Percentiles rank a stretch among this genome's conserved stretches.
Evolutionary conservation across 192 early-diverging fungal genomes (phyloP).

Genomic region (Coemansia sp.): DNA sequence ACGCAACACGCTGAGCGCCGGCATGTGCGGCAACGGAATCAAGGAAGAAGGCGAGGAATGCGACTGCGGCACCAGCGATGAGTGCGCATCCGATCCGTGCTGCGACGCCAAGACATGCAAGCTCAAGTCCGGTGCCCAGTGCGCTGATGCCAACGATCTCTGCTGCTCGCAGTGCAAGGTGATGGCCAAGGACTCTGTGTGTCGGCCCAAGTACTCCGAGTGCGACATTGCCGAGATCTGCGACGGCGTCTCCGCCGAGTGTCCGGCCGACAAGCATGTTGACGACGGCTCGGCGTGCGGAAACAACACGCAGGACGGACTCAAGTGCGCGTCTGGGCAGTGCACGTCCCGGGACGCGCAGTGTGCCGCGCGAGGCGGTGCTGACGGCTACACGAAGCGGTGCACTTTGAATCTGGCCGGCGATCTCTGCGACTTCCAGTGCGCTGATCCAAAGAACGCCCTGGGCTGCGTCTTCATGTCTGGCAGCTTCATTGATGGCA

Average conservation of each 20-base stretch:
- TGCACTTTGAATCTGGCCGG: constrained; percentile 58
- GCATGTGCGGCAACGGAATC: constrained; percentile 95
- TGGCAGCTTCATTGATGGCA: constrained; percentile 69
- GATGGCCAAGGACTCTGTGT: constrained; percentile 59
- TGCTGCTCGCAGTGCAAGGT: constrained; percentile 80
- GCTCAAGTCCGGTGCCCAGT: constrained; percentile 71
- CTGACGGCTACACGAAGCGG: constrained; percentile 55
- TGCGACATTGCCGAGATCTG: constrained; percentile 85
- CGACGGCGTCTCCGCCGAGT: constrained; percentile 67
- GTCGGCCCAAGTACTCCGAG: constrained; percentile 70
- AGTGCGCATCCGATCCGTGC: constrained; percentile 78
- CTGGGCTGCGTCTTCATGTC: constrained; percentile 59
- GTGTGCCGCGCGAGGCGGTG: constrained; percentile 60
- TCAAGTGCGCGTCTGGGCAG: constrained; percentile 68
- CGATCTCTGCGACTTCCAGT: constrained; percentile 65
- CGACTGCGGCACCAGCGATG: constrained; percentile 76
- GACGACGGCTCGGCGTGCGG: constrained; percentile 72
- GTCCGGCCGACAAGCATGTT: constrained; percentile 69
- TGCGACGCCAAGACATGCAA: constrained; percentile 83
- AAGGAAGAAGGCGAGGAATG: constrained; percentile 88
- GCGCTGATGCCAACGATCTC: constrained; percentile 79
- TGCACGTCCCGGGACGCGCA: constrained; percentile 76
- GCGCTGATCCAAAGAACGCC: constrained; percentile 56
- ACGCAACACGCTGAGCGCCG: constrained; percentile 43
- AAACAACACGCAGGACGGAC: not conserved